phyloP scores from a whole-genome alignment of 768 basidiomycete species.

The Suillus alpinus region DNA sequence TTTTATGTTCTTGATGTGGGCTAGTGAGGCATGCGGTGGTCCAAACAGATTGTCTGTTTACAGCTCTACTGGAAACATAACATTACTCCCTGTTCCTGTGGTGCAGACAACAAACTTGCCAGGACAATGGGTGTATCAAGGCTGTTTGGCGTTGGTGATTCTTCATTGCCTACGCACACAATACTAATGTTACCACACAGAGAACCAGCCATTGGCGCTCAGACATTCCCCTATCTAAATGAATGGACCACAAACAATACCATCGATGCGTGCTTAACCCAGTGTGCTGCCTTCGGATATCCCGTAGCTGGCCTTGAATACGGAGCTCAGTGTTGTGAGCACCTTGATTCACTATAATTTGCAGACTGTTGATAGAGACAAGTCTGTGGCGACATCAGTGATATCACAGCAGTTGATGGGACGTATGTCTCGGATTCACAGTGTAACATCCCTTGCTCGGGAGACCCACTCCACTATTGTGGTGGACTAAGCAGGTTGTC shows the following conservation, averaged over 20 bases:
- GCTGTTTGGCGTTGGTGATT: slow-evolving; percentile 57
- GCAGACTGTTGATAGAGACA: not conserved
- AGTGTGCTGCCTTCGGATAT: slow-evolving; percentile 71
- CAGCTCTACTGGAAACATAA: slow-evolving; percentile 47
- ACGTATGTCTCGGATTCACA: slow-evolving; percentile 33
- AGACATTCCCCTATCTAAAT: slow-evolving; percentile 61
- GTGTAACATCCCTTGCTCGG: slow-evolving; percentile 57
- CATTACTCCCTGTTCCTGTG: slow-evolving; percentile 56
- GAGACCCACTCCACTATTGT: slow-evolving; percentile 68
- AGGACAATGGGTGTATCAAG: slow-evolving; percentile 60
- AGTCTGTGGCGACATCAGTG: slow-evolving; percentile 67
- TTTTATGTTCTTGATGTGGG: slow-evolving; percentile 10
- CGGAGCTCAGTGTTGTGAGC: slow-evolving; percentile 72
- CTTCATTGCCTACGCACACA: not conserved
- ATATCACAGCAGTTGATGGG: slow-evolving; percentile 42
- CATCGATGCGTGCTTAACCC: slow-evolving; percentile 59
- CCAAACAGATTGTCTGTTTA: slow-evolving; percentile 73
- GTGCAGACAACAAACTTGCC: slow-evolving; percentile 57
- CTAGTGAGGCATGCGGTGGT: slow-evolving; percentile 70
- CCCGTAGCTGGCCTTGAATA: slow-evolving; percentile 69
- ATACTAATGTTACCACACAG: slow-evolving; percentile 29
- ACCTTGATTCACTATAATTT: not conserved
- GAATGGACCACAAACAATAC: slow-evolving; percentile 61
- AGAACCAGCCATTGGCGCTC: slow-evolving; percentile 40
- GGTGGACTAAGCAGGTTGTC: slow-evolving; percentile 55